These are phyloP conservation scores for Mucuna pruriens DNA, from an alignment of 306 rosid species.

Conservation along the genomic window DNA sequence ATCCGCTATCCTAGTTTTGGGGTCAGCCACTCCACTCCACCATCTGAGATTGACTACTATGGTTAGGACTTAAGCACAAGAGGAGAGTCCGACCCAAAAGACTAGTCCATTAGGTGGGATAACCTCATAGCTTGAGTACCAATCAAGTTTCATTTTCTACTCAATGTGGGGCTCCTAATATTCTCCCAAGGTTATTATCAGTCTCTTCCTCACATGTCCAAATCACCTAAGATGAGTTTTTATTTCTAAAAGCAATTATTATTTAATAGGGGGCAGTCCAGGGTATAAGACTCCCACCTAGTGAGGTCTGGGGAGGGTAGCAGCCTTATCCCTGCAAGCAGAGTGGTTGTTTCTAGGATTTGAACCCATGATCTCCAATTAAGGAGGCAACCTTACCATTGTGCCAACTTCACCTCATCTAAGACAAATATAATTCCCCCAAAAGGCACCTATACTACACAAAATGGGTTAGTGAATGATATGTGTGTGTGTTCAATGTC, in stretches of 20 bases:
- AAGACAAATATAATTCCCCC: not conserved
- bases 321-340: not conserved
- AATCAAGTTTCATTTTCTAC: no score
- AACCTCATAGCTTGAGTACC: no score
- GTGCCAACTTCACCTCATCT: not conserved
- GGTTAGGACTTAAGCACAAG: no score
- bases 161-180: no score
- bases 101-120: no score
- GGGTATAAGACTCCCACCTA: not conserved
- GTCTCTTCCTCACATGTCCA: constrained; percentile 6
- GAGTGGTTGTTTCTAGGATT: not conserved
- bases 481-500: not conserved
- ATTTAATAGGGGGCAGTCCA: not conserved
- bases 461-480: not conserved
- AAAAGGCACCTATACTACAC: not conserved
- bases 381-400: not conserved
- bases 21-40: no score
- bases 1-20: no score
- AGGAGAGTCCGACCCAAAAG: no score
- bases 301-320: not conserved
- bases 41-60: no score
- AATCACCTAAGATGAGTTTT: not conserved
- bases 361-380: not conserved
- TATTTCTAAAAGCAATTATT: not conserved
- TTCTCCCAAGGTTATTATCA: no score